Conservation (phyloP, 495 filamentous ascomycete genomes). For the Aspergillus cristatus region DNA sequence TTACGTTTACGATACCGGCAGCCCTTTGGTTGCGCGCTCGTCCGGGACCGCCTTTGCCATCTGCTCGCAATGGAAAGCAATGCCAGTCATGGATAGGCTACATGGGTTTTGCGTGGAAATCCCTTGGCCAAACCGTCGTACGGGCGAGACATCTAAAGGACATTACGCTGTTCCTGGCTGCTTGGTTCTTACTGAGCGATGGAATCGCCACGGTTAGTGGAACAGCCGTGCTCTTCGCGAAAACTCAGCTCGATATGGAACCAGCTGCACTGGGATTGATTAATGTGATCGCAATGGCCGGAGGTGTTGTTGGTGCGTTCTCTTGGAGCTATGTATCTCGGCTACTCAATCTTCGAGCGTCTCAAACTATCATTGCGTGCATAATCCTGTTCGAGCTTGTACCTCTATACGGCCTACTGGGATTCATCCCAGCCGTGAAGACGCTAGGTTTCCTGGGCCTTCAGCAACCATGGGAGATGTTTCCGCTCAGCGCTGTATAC, state of each 20-base stretch:
- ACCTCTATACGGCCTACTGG: slow-evolving; percentile 81
- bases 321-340: slow-evolving; percentile 73
- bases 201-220: slow-evolving; percentile 92
- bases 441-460: slow-evolving; percentile 70
- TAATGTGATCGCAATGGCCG: slow-evolving; percentile 77
- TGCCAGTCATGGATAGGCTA: slow-evolving; percentile 49
- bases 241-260: slow-evolving; percentile 85
- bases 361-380: slow-evolving; percentile 84
- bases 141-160: slow-evolving; percentile 76
- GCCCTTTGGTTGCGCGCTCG: slow-evolving; percentile 84
- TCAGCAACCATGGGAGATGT: slow-evolving; percentile 96
- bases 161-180: slow-evolving; percentile 75
- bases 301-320: slow-evolving; percentile 81
- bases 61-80: slow-evolving; percentile 26
- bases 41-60: slow-evolving; percentile 69
- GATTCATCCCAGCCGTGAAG: slow-evolving; percentile 76
- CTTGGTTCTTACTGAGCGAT: slow-evolving; percentile 93
- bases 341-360: slow-evolving; percentile 53
- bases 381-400: slow-evolving; percentile 87
- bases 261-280: slow-evolving; percentile 85
- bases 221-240: slow-evolving; percentile 90
- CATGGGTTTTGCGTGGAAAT: slow-evolving; percentile 73
- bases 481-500: slow-evolving; percentile 80
- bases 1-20: slow-evolving; percentile 80
- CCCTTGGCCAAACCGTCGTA: slow-evolving; percentile 67